Percentiles rank a stretch among this genome's conserved stretches.
These are phyloP conservation scores for Stachybotrys echinatus DNA, from an alignment of 2,329 filamentous ascomycete species.

Conservation along the genomic window DNA sequence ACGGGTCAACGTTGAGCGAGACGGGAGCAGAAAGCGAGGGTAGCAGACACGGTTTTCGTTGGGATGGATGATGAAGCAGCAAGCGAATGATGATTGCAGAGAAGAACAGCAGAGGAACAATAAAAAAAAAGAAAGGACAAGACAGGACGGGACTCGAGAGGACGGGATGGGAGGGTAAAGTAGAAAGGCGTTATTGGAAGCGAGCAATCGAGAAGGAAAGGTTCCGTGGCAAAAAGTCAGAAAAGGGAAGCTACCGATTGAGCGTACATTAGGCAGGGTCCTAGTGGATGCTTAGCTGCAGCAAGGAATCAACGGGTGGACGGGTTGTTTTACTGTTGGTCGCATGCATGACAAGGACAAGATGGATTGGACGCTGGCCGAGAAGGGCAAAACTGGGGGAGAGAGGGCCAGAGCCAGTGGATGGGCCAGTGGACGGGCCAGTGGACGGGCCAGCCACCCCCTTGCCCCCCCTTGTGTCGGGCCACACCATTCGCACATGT, in stretches of 20 bases:
- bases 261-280: not conserved
- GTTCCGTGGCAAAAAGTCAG: not conserved
- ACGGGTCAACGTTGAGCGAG: not conserved
- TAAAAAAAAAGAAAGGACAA: not conserved
- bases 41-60: not conserved
- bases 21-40: not conserved
- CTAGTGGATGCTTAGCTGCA: not conserved
- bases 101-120: not conserved
- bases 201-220: not conserved
- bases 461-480: too few relatives aligned
- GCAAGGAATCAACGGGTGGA: not conserved
- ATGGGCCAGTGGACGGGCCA: not conserved
- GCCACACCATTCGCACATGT: too few relatives aligned
- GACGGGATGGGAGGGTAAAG: not conserved
- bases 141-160: too few relatives aligned
- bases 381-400: not conserved
- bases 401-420: not conserved
- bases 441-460: not conserved
- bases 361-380: too few relatives aligned
- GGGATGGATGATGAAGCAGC: not conserved
- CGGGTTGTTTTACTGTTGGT: not conserved
- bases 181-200: not conserved
- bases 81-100: not conserved
- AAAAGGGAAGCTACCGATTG: not conserved
- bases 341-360: too few relatives aligned